Percentiles rank a stretch among this genome's conserved stretches.
phyloP scores from a whole-genome alignment of 2,329 filamentous ascomycete genomes.

The Fusarium brachygibbosum region DNA sequence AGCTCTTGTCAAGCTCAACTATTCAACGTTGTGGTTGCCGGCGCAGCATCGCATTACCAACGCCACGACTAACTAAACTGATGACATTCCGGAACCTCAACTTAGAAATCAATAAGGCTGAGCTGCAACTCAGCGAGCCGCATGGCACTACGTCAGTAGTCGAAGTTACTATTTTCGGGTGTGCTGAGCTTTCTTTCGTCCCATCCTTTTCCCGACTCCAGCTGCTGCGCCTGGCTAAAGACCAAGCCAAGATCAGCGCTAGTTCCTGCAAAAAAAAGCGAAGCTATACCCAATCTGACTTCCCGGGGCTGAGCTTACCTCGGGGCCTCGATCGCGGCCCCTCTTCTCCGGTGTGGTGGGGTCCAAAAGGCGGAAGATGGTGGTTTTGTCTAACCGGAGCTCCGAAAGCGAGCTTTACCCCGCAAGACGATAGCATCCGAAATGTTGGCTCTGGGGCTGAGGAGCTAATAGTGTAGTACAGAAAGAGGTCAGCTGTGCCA shows the following conservation, averaged over 20 bases:
- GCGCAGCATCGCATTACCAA: constrained; percentile 3
- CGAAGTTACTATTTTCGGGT: constrained; percentile 33
- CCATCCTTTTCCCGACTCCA: neutral
- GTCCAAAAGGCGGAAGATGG: neutral
- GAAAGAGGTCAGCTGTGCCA: constrained; percentile 34
- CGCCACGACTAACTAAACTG: constrained; percentile 1
- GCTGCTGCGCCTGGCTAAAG: constrained; percentile 27
- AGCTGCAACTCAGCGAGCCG: neutral
- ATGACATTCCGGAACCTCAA: neutral
- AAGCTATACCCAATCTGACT: constrained; percentile 4
- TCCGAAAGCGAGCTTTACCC: constrained; percentile 15
- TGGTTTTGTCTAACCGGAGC: neutral
- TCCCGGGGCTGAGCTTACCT: constrained; percentile 14
- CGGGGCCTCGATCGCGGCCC: constrained; percentile 13
- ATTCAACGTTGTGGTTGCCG: constrained; percentile 2
- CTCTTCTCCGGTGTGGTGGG: constrained; percentile 15
- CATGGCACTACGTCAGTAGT: constrained; percentile 7
- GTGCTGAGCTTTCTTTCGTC: neutral
- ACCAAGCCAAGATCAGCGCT: constrained; percentile 19
- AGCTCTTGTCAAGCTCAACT: neutral
- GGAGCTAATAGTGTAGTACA: neutral
- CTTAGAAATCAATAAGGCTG: constrained; percentile 15
- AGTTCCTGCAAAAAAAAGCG: neutral
- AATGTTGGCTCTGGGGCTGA: constrained; percentile 23
- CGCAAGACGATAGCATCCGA: constrained; percentile 10